These are phyloP conservation scores for Aspergillus baeticus DNA, from an alignment of 495 filamentous ascomycete species.

Conservation along the genomic window DNA sequence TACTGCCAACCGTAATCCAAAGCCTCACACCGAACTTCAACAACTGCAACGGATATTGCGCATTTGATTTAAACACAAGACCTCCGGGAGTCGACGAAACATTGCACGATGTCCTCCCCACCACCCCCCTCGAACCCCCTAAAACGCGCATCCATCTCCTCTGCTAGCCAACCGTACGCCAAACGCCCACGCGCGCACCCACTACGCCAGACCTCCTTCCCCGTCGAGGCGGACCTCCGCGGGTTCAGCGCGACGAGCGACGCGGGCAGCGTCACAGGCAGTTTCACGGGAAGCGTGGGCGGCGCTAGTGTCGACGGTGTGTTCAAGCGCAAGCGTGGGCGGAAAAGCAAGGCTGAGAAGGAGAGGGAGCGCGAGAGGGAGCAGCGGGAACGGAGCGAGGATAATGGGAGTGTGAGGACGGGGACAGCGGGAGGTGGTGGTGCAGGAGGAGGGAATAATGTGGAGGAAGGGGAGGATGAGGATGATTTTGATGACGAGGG, in stretches of 20 bases:
- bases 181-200: constrained; percentile 59
- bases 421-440: constrained; percentile 37
- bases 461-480: constrained; percentile 63
- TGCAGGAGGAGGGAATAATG: constrained; percentile 30
- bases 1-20: neutral
- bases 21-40: neutral
- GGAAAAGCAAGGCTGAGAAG: constrained; percentile 61
- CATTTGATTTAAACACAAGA: neutral
- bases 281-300: constrained; percentile 50
- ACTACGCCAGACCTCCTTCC: constrained; percentile 87
- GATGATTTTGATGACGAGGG: constrained; percentile 66
- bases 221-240: constrained; percentile 51
- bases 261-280: constrained; percentile 68
- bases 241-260: constrained; percentile 61
- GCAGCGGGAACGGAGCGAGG: constrained; percentile 40
- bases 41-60: neutral
- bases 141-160: constrained; percentile 46
- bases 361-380: constrained; percentile 26
- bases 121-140: constrained; percentile 40
- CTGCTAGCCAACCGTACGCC: constrained; percentile 35
- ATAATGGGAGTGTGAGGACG: constrained; percentile 40
- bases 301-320: constrained; percentile 52
- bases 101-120: constrained; percentile 44
- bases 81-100: neutral
- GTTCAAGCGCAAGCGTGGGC: constrained; percentile 58